Base-by-base conservation (phyloP, 768 basidiomycete species). In the Podaxis sp. region DNA sequence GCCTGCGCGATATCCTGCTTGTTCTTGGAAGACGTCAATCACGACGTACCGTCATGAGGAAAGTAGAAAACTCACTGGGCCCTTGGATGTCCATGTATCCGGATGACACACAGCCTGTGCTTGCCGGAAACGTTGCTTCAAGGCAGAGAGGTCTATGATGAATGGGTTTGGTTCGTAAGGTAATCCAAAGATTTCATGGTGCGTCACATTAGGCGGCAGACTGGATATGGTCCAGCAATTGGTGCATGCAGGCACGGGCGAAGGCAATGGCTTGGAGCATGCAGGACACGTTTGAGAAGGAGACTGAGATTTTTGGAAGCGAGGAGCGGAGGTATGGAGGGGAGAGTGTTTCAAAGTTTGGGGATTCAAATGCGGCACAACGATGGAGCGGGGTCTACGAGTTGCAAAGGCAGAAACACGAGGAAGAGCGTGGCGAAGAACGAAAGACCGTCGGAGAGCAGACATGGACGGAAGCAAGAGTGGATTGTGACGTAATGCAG, bases 81-180 rank as follows among this genome's bases (percentile, higher is more conserved):
- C 86, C 69, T 84, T 82, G 33, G 85, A 82, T 37, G 87, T 82
- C 89, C 91, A 96, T 12, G 87, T 81, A 72, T 98, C 95, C 0
- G 95, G 95, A 77, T 98, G 95, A 56, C 92, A 87, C 22, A 85
- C 76, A 22, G 86, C 80, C 70, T 96, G 95, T 2, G 90, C 84
- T 51, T 82, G 76, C 37, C 90, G 77, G 72, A 93, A 96, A 30
- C 82, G 81, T 38, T 78, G 76, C 72, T 86, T 88, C 63, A 97
- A 75, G 20, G 81, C 76, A 1, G 74, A 68, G 15, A 81, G 68
- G 70, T 95, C 87, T 48, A 98, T 75, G 15, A 80, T 73, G 74
- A 93, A 96, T 7, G 88, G 88, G 70, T 91, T 91, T 0, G 85
- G 82, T 17, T 78, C 76, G 38, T 82, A 78, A 0, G 87, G 78